Evolutionary conservation across 2,329 filamentous ascomycete species (phyloP).

Genomic region (Chrysoporthe cubensis): DNA sequence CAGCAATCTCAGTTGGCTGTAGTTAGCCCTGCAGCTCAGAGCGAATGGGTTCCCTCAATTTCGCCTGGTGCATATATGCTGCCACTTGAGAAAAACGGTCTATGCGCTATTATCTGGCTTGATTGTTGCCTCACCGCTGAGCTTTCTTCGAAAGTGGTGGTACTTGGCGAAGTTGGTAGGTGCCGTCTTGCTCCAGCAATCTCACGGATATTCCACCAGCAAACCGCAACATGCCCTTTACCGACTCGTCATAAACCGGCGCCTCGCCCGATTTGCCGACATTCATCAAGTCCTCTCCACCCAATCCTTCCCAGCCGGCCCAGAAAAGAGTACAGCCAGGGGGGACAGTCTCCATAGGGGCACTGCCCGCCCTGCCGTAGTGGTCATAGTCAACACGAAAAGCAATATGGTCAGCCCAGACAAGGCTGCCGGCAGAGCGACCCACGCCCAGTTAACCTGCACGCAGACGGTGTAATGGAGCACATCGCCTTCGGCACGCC

Average conservation of each 20-base stretch:
- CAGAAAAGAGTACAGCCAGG: constrained; percentile 7
- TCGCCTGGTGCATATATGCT: too few species aligned
- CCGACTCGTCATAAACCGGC: neutral
- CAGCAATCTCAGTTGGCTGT: too few species aligned
- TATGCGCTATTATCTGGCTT: neutral
- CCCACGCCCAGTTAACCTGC: constrained; percentile 15
- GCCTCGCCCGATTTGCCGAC: neutral
- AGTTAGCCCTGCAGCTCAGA: too few species aligned
- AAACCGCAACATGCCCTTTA: neutral
- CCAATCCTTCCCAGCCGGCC: constrained; percentile 14
- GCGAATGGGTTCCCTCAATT: too few species aligned
- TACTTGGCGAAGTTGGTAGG: neutral
- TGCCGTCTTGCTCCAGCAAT: neutral
- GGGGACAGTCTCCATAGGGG: constrained; percentile 17
- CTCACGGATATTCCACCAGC: neutral
- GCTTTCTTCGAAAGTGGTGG: neutral
- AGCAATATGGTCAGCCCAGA: constrained; percentile 5
- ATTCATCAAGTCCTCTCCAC: neutral
- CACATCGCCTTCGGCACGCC: constrained; percentile 6
- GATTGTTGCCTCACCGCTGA: neutral
- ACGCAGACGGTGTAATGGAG: constrained; percentile 12
- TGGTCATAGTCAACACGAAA: neutral
- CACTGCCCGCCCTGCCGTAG: neutral
- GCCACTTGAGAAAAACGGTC: too few species aligned
- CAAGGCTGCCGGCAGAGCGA: constrained; percentile 13